Evolutionary conservation across 73 alveolate genomes (phyloP).

Genomic region (Blepharisma japonicum): DNA sequence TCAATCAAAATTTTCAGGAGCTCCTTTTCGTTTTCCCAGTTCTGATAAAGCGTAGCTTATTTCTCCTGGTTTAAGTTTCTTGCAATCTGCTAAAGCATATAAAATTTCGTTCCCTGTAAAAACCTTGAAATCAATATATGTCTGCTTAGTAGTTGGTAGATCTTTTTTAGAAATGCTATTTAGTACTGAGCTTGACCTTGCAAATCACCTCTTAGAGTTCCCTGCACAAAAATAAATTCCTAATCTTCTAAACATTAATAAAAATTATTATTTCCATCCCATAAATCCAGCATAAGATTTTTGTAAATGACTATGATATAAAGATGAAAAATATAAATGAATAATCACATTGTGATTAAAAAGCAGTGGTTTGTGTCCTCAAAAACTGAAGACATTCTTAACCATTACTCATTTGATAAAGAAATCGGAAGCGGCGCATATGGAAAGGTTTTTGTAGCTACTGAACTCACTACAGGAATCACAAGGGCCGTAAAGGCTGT

Average conservation of each 20-base stretch:
- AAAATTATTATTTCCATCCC: too few species aligned
- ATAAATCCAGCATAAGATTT: too few species aligned
- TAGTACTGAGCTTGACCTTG: too few species aligned
- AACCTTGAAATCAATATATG: constrained; percentile 1
- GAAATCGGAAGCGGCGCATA: background rate
- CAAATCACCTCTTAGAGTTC: too few species aligned
- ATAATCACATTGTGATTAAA: background rate
- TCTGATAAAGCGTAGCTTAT: constrained; percentile 13
- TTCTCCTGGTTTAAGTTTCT: constrained; percentile 27
- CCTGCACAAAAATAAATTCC: too few species aligned
- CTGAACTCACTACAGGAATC: constrained; percentile 28
- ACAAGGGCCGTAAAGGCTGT: constrained; percentile 51
- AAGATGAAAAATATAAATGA: background rate
- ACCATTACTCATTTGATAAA: background rate
- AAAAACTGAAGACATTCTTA: background rate
- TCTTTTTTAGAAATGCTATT: too few species aligned
- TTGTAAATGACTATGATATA: too few species aligned
- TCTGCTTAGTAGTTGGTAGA: too few species aligned
- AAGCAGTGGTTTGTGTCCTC: background rate
- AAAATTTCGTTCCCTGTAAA: constrained; percentile 19
- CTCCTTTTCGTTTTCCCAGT: constrained; percentile 8
- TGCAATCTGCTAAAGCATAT: background rate
- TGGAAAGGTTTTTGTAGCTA: background rate
- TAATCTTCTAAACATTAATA: too few species aligned
- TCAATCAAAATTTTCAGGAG: constrained; percentile 13